These are phyloP conservation scores for Xerocomus potaroensis DNA, from an alignment of 768 basidiomycete species.

Conservation along the genomic window DNA sequence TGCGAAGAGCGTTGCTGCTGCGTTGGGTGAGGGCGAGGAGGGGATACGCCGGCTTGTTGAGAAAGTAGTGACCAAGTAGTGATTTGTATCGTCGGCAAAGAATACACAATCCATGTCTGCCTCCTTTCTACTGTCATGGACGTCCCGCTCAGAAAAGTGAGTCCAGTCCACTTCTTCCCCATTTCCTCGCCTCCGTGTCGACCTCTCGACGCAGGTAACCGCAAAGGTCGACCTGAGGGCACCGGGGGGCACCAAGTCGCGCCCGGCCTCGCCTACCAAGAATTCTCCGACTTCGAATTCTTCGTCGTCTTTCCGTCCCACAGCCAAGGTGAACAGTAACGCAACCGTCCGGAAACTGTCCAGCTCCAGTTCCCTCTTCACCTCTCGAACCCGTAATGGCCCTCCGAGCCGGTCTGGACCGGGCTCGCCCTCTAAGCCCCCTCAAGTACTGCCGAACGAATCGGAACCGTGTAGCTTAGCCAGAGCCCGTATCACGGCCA, in stretches of 20 bases:
- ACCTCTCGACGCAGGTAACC: conserved; percentile 42
- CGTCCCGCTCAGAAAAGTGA: conserved; percentile 44
- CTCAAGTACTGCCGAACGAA: conserved; percentile 32
- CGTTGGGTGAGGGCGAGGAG: conserved; percentile 50
- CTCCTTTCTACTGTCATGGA: no score
- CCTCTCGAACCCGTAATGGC: conserved; percentile 22
- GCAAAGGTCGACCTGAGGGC: conserved; percentile 45
- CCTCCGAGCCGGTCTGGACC: conserved; percentile 41
- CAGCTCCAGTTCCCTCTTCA: conserved; percentile 19
- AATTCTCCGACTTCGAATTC: conserved; percentile 25
- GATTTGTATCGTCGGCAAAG: conserved; percentile 3
- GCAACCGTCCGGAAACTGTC: conserved; percentile 36
- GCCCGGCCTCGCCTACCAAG: conserved; percentile 51
- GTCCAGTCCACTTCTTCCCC: conserved; percentile 1
- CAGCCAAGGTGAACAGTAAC: conserved; percentile 59
- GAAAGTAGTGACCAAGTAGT: conserved; percentile 44
- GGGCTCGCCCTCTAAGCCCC: conserved; percentile 35
- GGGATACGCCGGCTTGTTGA: conserved; percentile 49
- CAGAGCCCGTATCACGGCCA: conserved; percentile 25
- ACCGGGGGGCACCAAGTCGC: conserved; percentile 33
- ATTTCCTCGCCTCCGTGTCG: conserved; percentile 2
- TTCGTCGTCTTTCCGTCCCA: conserved; percentile 39
- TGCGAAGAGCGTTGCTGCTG: conserved; percentile 72
- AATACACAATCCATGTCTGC: no score
- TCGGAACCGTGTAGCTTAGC: conserved; percentile 23